Evolutionary conservation across 805 yeast genomes (phyloP), one percentile per base, ranked within the genome.

Genomic region (Limtongia smithiae): DNA sequence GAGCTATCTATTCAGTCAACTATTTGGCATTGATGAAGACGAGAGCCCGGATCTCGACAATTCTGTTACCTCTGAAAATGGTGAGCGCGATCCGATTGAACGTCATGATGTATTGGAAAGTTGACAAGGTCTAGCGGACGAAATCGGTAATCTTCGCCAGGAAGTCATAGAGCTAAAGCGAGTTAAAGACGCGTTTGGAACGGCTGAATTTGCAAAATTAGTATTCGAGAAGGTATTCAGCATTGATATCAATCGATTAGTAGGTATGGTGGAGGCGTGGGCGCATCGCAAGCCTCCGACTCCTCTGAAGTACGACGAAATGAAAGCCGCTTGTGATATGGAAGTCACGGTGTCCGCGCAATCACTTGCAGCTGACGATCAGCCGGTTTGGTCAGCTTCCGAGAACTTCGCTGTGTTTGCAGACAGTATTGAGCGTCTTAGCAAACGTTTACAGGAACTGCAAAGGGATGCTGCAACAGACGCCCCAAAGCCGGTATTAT

Each of bases 1-100:
- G 64, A 87, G 85, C 60, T 94, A 87, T 62, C 68, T 93, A 44
- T 89, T 93, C 63, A 75, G 79, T 21, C 94, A 88, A 62, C 71
- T 93, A 32, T 91, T 89, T 31, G 75, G 73, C 22, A 63, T 64
- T 9, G 64, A 59, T 4, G 72, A 66, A 6, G 73, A 71, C 5
- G 69, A 78, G 50, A 79, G 83, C 5, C 81, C 79, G 28, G 82
- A 82, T 61, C 72, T 76, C 37, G 78, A 77, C 20, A 90, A 83
- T 59, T 76, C 82, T 30, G 81, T 78, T 38, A 78, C 81, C 38
- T 74, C 84, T 49, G 71, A 79, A 37, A 77, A 75, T 57, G 94
- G 86, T 61, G 75, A 80, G 9, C n/a, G n/a, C n/a, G n/a, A n/a
- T n/a, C n/a, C n/a, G n/a, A n/a, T n/a, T n/a, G n/a, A n/a, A n/a